Conservation (phyloP, 2,329 filamentous ascomycete species). For the Cladosporium oxysporum region DNA sequence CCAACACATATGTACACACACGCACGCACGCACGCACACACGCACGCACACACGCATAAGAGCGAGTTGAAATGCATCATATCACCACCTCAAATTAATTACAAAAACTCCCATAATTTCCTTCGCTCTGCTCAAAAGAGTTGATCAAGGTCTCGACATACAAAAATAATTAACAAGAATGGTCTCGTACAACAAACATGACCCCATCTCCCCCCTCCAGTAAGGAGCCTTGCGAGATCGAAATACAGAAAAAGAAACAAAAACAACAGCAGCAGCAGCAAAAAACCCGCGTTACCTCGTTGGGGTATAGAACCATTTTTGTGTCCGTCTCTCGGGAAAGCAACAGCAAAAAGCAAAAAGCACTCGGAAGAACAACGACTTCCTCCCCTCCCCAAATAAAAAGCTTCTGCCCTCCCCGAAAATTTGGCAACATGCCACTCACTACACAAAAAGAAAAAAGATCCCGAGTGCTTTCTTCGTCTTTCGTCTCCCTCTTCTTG, state of each 20-base stretch:
- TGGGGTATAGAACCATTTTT: slow-evolving; percentile 10
- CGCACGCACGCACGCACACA: too few species aligned
- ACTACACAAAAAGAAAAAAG: not conserved
- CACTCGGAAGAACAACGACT: not conserved
- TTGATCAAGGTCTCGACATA: too few species aligned
- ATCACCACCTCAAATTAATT: too few species aligned
- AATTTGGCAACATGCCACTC: not conserved
- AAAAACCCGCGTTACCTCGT: slow-evolving; percentile 4
- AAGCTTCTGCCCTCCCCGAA: not conserved
- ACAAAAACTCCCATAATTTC: too few species aligned
- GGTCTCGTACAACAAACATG: not conserved
- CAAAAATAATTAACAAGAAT: not conserved
- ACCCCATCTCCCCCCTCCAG: too few species aligned
- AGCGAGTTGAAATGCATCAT: too few species aligned
- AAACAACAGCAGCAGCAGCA: not conserved
- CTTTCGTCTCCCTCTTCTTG: too few species aligned
- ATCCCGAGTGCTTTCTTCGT: not conserved
- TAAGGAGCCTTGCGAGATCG: too few species aligned
- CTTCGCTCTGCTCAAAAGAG: too few species aligned
- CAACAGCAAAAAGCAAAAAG: not conserved
- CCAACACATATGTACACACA: too few species aligned
- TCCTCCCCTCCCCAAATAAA: not conserved
- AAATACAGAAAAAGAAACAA: not conserved
- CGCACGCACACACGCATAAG: too few species aligned
- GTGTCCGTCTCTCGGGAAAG: not conserved